Evolutionary conservation across 768 basidiomycete species (phyloP), one percentile per base, ranked within the genome.

Genomic region (Lentinula boryana): DNA sequence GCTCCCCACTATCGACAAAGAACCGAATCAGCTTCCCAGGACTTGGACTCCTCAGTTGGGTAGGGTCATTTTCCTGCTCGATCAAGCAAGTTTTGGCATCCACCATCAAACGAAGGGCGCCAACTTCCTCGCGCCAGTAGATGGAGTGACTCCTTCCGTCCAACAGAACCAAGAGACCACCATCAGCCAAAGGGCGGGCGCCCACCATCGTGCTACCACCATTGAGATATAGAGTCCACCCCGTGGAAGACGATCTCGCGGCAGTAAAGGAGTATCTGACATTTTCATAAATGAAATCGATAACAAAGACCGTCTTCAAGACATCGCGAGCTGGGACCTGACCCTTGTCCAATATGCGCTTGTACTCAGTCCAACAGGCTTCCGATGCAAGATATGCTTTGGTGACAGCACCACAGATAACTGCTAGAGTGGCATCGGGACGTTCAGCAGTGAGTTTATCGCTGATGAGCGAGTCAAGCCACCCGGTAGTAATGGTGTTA

Each of bases 11-110:
- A 68, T 99, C 97, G 65, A 98, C 87, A 63, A 98, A 84, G 79
- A 89, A 95, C 36, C 95, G 84, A 59, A 99, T 84, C 53, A 99
- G 84, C 75, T 99, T 99, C 40, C 97, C 97, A 9, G 97, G 97
- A 75, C 89, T 93, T 8, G 97, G 97, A 69, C 91, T 94, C 67
- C 97, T 82, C 50, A 98, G 80, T 73, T 98, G 96, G 23, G 97
- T 99, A 15, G 97, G 97, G 69, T 99, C 97, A 67, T 98, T 98
- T 81, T 99, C 97, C 75, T 98, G 95, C 74, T 98, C 97, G 66
- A 99, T 95, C 76, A 98, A 81, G 72, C 95, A 97, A 15, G 97
- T 99, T 82, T 98, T 96, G 57, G 94, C 84, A 75, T 99, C 96
- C 62, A 99, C 88, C 87, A 94, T 93, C 69, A 98, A 72, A 65